Base-by-base conservation (phyloP, 768 basidiomycete genomes). In the Suillus ampliporus region DNA sequence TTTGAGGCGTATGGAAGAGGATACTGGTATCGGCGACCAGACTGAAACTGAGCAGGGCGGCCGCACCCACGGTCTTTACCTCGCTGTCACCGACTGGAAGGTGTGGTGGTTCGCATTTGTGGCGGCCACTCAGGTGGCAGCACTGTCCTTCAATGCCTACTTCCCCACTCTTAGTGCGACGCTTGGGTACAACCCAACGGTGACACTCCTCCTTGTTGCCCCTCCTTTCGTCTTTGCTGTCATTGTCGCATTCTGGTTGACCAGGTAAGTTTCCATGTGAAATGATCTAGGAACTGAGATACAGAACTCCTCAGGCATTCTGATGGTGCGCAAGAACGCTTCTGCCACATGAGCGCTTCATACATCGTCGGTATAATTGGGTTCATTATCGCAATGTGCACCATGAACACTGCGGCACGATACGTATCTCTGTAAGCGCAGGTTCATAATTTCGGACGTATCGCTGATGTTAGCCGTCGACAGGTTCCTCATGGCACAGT, bases 41-140 rank as follows among this genome's bases (percentile, higher is more conserved):
- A 76, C 74, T 35, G 78, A 84, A 64, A 82, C 79, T 5, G 83
- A 84, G 65, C 63, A 60, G 9, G 63, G 74, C 13, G 79, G 78
- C 8, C 76, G 59, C 40, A 66, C 75, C 11, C 71, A 77, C 34
- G 90, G 90, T 9, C 68, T 93, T 9, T 67, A 75, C 34, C 72
- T 89, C 64, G 90, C 90, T 15, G 40, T 92, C 63, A 80, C 78
- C 26, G 93, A 95, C 71, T 87, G 87, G 89, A 90, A 86, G 74
- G 90, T 95, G 40, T 95, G 91, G 89, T 88, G 84, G 83, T 80
- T 95, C 53, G 82, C 90, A 23, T 61, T 91, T n/a, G 82, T 87
- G 11, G 34, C 61, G 57, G 7, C 59, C 6, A 40, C 68, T 6
- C 61, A 67, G 69, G 69, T 63, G 15, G 72, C 88, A 46, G 85